These are phyloP conservation scores for Globisporangium viniferum DNA, from an alignment of 352 stramenopile species.

Conservation along the genomic window DNA sequence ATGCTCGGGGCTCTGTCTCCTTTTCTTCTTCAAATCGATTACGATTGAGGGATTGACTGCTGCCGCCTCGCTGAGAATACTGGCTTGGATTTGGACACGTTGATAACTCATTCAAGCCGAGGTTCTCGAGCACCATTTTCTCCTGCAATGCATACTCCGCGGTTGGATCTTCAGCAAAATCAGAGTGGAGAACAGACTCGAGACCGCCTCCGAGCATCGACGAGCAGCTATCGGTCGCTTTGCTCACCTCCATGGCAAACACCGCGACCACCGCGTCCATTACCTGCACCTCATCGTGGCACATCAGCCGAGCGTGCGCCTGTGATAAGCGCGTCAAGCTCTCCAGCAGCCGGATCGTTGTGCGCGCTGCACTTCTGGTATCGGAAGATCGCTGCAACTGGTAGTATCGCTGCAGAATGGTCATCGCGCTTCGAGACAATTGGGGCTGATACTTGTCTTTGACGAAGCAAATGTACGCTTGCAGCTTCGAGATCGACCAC, in stretches of 20 bases:
- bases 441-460: slow-evolving; percentile 86
- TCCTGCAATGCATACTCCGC: slow-evolving; percentile 69
- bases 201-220: slow-evolving; percentile 49
- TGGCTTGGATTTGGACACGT: slow-evolving; percentile 23
- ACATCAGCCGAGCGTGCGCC: slow-evolving; percentile 89
- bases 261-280: slow-evolving; percentile 79
- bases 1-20: not conserved
- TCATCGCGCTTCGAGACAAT: slow-evolving; percentile 75
- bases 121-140: slow-evolving; percentile 63
- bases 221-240: slow-evolving; percentile 57
- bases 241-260: slow-evolving; percentile 77
- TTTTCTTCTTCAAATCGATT: slow-evolving; percentile 3
- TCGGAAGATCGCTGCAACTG: slow-evolving; percentile 68
- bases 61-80: slow-evolving; percentile 6
- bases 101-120: slow-evolving; percentile 54
- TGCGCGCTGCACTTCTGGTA: slow-evolving; percentile 61
- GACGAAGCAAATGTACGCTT: slow-evolving; percentile 92
- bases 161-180: slow-evolving; percentile 56
- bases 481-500: slow-evolving; percentile 90
- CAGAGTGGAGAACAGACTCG: slow-evolving; percentile 67
- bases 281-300: slow-evolving; percentile 55
- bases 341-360: slow-evolving; percentile 94
- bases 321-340: slow-evolving; percentile 91
- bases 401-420: slow-evolving; percentile 92
- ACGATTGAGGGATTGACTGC: not conserved